A percentile compares a stretch with the other conserved stretches of the same genome.
Conservation (phyloP, 2,329 filamentous ascomycete genomes). For the Epichloe coenophiala region DNA sequence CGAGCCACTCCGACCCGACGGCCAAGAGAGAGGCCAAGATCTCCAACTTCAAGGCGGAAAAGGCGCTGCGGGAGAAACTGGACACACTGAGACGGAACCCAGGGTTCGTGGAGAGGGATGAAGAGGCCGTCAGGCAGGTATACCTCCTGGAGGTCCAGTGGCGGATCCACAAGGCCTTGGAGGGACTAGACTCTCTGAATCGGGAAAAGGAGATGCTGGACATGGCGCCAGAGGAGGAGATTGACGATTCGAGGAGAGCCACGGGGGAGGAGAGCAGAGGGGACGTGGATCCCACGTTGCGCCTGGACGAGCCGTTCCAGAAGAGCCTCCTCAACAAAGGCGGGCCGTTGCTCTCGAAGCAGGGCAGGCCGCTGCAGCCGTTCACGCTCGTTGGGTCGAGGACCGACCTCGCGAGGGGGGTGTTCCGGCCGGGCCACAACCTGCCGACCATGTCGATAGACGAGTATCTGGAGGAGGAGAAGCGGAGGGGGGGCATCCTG, state of each 20-base stretch:
- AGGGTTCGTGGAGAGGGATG: constrained; percentile 52
- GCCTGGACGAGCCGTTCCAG: constrained; percentile 53
- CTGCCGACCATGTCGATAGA: constrained; percentile 96
- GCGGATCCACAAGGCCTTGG: constrained; percentile 67
- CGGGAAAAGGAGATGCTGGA: constrained; percentile 75
- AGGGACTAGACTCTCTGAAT: constrained; percentile 76
- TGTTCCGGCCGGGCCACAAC: constrained; percentile 85
- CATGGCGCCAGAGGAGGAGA: constrained; percentile 46
- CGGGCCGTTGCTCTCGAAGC: constrained; percentile 63
- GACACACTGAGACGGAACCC: constrained; percentile 38
- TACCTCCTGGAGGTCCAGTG: constrained; percentile 65
- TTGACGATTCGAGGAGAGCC: constrained; percentile 24
- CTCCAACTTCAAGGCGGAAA: constrained; percentile 70
- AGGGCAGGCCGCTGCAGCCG: constrained; percentile 77
- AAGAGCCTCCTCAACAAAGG: constrained; percentile 31
- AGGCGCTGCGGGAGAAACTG: constrained; percentile 70
- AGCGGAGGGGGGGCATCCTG: constrained; percentile 70
- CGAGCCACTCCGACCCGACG: constrained; percentile 42
- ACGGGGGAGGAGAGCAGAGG: constrained; percentile 17
- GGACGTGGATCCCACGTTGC: constrained; percentile 41
- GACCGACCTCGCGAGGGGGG: constrained; percentile 64
- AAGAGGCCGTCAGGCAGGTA: constrained; percentile 67
- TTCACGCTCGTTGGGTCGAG: constrained; percentile 76
- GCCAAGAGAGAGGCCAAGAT: constrained; percentile 75
- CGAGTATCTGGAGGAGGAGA: constrained; percentile 91